A percentile compares a stretch with the other conserved stretches of the same genome.
Conservation (phyloP, 2,329 filamentous ascomycete genomes). For the Ophiocordyceps polyrhachis-furcata region DNA sequence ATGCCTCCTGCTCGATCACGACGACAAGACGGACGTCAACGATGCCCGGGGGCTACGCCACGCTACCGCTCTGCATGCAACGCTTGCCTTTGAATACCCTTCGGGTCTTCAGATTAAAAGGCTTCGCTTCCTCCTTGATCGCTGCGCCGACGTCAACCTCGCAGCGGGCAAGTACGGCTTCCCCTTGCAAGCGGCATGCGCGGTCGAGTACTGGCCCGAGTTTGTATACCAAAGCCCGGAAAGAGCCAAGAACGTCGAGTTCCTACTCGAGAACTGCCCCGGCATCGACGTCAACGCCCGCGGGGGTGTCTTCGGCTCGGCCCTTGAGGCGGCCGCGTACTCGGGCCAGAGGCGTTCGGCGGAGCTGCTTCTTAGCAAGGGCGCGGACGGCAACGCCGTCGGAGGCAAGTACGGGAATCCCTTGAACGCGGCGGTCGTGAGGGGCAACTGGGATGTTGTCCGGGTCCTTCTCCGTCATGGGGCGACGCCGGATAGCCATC, state of each 20-base stretch:
- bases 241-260: background rate
- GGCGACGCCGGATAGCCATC: conserved; percentile 1
- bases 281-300: conserved; percentile 2
- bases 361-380: background rate
- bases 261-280: conserved; percentile 1
- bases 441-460: background rate
- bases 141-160: conserved; percentile 1
- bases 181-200: background rate
- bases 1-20: background rate
- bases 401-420: background rate
- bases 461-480: conserved; percentile 2
- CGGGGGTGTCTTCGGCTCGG: conserved; percentile 3
- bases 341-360: background rate
- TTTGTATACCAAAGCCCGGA: background rate
- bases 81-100: background rate
- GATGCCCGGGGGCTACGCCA: background rate
- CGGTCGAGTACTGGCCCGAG: background rate
- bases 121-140: background rate
- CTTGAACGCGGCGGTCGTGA: background rate
- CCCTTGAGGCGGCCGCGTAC: conserved; percentile 5
- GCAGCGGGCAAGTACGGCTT: background rate
- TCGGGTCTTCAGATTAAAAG: background rate
- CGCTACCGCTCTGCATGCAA: background rate
- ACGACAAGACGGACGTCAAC: background rate
- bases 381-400: background rate